These are phyloP conservation scores for Arthrinium phaeospermum DNA, from an alignment of 2,329 filamentous ascomycete species.

Conservation along the genomic window DNA sequence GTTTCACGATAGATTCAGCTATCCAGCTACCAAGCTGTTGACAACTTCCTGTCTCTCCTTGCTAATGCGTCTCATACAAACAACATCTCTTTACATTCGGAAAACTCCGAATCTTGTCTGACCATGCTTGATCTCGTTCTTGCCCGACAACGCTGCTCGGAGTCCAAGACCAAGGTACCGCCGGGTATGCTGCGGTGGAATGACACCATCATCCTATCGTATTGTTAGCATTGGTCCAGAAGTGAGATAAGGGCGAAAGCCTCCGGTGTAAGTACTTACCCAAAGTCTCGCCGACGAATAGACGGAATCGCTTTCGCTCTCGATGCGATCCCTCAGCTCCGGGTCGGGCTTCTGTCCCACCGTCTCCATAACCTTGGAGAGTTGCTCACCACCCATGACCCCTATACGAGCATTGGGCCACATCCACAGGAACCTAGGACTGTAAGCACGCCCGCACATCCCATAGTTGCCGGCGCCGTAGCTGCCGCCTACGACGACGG, in stretches of 20 bases:
- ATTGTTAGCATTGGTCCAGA: background rate
- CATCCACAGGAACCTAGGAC: slow-evolving; percentile 90
- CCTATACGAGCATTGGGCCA: slow-evolving; percentile 97
- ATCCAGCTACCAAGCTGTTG: background rate
- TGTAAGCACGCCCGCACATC: slow-evolving; percentile 95
- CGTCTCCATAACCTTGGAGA: slow-evolving; percentile 91
- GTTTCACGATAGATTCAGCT: slow-evolving; percentile 10
- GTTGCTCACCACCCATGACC: slow-evolving; percentile 94
- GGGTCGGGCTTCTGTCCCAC: slow-evolving; percentile 86
- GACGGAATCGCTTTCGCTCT: slow-evolving; percentile 85
- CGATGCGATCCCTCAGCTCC: slow-evolving; percentile 81
- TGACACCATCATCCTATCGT: slow-evolving; percentile 74
- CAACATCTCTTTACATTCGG: slow-evolving; percentile 65
- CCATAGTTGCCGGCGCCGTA: slow-evolving; percentile 97
- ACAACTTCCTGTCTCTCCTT: background rate
- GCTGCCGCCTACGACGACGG: slow-evolving; percentile 90
- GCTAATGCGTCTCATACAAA: background rate
- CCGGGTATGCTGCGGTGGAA: slow-evolving; percentile 77
- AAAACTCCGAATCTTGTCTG: slow-evolving; percentile 81
- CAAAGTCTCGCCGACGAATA: slow-evolving; percentile 90
- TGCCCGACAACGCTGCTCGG: slow-evolving; percentile 72
- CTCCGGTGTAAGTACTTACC: slow-evolving; percentile 55
- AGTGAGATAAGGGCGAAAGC: slow-evolving; percentile 21
- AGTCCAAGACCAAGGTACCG: slow-evolving; percentile 75
- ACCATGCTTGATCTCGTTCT: slow-evolving; percentile 63